Evolutionary conservation across 805 yeast species (phyloP).

Genomic region (Torulaspora microellipsoides): DNA sequence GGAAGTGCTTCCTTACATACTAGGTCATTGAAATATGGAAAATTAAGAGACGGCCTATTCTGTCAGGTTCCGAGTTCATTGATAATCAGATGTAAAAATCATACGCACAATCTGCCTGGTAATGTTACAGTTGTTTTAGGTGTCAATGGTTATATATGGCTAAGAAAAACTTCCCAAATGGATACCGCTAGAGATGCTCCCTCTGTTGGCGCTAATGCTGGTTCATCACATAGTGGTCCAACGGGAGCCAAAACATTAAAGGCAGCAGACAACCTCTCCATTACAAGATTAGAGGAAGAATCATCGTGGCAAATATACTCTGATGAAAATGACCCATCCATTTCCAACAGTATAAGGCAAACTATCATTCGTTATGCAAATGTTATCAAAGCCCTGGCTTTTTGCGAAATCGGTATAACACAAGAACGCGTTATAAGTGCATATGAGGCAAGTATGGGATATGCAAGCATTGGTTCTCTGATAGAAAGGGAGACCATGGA

Average conservation of each 20-base stretch:
- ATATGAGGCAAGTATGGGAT: conserved; percentile 85
- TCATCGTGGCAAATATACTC: conserved; percentile 93
- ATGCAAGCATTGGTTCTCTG: conserved; percentile 62
- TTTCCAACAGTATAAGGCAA: conserved; percentile 55
- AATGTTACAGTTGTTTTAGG: conserved; percentile 86
- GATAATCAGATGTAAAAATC: conserved; percentile 80
- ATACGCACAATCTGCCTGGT: conserved; percentile 88
- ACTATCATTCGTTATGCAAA: conserved; percentile 83
- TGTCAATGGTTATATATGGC: conserved; percentile 93
- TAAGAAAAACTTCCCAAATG: conserved; percentile 57
- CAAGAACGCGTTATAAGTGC: conserved; percentile 75
- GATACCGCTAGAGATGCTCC: conserved; percentile 31
- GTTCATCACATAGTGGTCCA: conserved; percentile 31
- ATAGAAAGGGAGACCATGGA: conserved; percentile 71
- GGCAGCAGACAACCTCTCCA: conserved; percentile 46
- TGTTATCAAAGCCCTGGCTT: conserved; percentile 76
- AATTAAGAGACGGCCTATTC: conserved; percentile 85
- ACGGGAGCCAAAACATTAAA: conserved; percentile 30
- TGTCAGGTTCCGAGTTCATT: conserved; percentile 77
- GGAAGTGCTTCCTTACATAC: conserved; percentile 95
- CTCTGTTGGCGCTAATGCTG: conserved; percentile 27
- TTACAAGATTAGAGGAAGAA: conserved; percentile 86
- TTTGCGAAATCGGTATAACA: conserved; percentile 80
- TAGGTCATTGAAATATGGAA: conserved; percentile 91
- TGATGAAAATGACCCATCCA: conserved; percentile 72